phyloP scores from a whole-genome alignment of 306 rosid genomes.

The Trifolium dubium region DNA sequence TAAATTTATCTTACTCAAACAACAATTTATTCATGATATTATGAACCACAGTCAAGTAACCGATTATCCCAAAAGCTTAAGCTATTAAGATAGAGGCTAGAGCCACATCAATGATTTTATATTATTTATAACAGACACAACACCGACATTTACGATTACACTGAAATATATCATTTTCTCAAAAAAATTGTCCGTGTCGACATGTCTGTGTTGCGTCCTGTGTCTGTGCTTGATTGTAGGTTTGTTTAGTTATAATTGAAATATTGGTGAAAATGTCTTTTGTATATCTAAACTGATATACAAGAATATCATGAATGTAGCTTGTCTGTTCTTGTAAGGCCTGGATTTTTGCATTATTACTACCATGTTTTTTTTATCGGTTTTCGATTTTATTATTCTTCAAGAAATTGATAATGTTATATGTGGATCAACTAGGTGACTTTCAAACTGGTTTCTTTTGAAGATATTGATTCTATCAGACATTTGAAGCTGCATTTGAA shows the following conservation, averaged over 20 bases:
- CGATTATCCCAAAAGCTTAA: no score
- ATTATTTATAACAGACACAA: no score
- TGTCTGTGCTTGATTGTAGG: background rate
- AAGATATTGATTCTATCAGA: conserved; percentile 40
- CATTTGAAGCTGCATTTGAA: conserved; percentile 30
- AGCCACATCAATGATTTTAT: no score
- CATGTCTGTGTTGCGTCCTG: no score
- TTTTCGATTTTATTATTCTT: conserved; percentile 20
- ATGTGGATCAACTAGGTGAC: conserved; percentile 57
- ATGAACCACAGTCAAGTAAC: no score
- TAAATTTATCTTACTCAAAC: background rate
- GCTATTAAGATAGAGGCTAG: no score
- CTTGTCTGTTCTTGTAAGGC: background rate
- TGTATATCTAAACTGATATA: conserved; percentile 2
- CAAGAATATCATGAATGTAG: background rate
- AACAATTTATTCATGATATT: background rate
- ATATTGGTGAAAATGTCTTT: background rate
- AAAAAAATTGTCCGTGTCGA: no score
- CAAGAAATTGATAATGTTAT: conserved; percentile 31
- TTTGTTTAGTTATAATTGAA: conserved; percentile 9
- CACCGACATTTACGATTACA: no score
- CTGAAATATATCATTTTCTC: no score
- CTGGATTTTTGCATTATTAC: conserved; percentile 3
- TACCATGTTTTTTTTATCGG: conserved; percentile 4
- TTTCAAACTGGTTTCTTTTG: conserved; percentile 43